A percentile compares a stretch with the other conserved stretches of the same genome.
phyloP scores from a whole-genome alignment of 2,329 filamentous ascomycete genomes.

The Eutypella sp. region DNA sequence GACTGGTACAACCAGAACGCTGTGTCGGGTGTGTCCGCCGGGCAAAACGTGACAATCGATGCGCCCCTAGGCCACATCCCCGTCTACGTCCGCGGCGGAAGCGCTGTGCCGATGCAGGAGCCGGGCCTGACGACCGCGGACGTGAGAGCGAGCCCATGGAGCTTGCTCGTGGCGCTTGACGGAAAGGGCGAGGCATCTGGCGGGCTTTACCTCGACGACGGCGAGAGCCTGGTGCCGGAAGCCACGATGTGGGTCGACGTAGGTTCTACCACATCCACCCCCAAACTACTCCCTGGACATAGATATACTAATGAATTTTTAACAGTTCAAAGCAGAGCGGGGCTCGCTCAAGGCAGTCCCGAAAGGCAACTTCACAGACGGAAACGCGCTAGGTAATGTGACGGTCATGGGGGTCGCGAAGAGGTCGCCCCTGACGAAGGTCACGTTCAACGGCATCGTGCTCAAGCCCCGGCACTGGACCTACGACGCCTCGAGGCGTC shows the following conservation, averaged over 20 bases:
- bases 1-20: conserved; percentile 70
- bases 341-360: conserved; percentile 43
- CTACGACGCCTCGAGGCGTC: conserved; percentile 42
- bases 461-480: conserved; percentile 39
- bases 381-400: conserved; percentile 55
- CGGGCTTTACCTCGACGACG: conserved; percentile 68
- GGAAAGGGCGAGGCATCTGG: conserved; percentile 52
- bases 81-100: conserved; percentile 64
- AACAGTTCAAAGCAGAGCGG: conserved; percentile 37
- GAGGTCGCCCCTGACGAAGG: conserved; percentile 30
- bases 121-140: conserved; percentile 62
- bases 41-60: conserved; percentile 35
- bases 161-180: conserved; percentile 58
- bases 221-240: conserved; percentile 57
- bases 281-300: not conserved
- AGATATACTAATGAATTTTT: conserved; percentile 1
- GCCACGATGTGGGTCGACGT: conserved; percentile 50
- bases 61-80: conserved; percentile 62
- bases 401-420: conserved; percentile 54
- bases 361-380: conserved; percentile 49
- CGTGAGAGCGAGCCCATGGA: conserved; percentile 61
- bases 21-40: conserved; percentile 33
- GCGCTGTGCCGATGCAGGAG: conserved; percentile 63
- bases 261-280: too few relatives aligned
- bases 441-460: conserved; percentile 46